A percentile compares a stretch with the other conserved stretches of the same genome.
phyloP scores from a whole-genome alignment of 1,284 basidiomycete genomes.

The Neonothopanus nambi region DNA sequence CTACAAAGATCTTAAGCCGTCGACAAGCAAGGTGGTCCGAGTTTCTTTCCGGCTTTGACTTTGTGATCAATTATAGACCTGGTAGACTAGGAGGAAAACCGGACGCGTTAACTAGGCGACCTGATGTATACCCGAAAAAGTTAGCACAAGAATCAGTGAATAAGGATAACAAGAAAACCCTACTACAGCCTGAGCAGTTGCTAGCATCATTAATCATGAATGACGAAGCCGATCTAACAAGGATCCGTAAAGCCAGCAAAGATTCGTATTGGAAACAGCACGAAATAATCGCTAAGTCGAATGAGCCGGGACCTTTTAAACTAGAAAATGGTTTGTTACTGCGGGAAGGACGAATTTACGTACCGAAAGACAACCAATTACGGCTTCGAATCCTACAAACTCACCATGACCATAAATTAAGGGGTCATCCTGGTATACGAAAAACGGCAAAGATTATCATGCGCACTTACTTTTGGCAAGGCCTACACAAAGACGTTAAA shows the following conservation, averaged over 20 bases:
- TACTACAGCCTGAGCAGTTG: constrained; percentile 3
- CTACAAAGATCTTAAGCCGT: no score
- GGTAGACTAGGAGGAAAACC: constrained; percentile 6
- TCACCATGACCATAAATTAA: constrained; percentile 17
- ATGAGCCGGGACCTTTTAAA: constrained; percentile 10
- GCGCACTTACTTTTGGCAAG: constrained; percentile 25
- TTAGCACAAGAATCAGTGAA: not conserved
- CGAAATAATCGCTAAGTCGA: not conserved
- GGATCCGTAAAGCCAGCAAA: not conserved
- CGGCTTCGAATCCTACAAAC: not conserved
- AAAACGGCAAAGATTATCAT: constrained; percentile 28
- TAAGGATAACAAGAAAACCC: not conserved
- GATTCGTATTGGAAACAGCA: not conserved
- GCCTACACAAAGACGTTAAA: constrained; percentile 15
- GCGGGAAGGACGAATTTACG: constrained; percentile 11
- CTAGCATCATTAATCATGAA: not conserved
- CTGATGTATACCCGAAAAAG: constrained; percentile 5
- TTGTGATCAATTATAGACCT: constrained; percentile 1
- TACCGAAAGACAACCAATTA: constrained; percentile 8
- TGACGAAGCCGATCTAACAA: not conserved
- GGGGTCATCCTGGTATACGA: constrained; percentile 27
- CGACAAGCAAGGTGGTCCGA: no score
- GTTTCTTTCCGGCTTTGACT: constrained; percentile 7
- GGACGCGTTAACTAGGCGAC: constrained; percentile 2
- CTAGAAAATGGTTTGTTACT: constrained; percentile 15